Evolutionary conservation across 2,329 filamentous ascomycete genomes (phyloP).

Genomic region (Penicillium digitatum): DNA sequence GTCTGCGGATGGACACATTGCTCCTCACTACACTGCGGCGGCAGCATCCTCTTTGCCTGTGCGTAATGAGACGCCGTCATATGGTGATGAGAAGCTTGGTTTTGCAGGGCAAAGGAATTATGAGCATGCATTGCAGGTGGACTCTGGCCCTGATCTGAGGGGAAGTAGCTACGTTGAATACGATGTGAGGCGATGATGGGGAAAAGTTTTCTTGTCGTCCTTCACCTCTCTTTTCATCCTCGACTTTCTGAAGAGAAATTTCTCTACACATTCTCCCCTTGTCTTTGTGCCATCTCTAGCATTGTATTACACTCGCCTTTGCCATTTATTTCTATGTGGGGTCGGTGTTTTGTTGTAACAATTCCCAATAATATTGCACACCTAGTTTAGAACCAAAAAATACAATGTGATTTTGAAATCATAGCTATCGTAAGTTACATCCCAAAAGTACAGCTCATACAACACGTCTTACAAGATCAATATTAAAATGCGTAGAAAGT

Average conservation of each 20-base stretch:
- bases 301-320: not conserved
- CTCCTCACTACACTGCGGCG: constrained; percentile 26
- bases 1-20: constrained; percentile 14
- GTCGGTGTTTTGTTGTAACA: not conserved
- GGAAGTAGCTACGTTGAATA: constrained; percentile 41
- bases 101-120: constrained; percentile 41
- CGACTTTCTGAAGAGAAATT: not conserved
- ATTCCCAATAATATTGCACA: not conserved
- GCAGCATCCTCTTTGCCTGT: constrained; percentile 9
- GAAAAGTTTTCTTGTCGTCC: not conserved
- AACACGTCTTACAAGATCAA: not conserved
- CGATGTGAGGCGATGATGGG: constrained; percentile 28
- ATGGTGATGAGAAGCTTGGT: constrained; percentile 43
- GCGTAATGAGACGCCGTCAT: constrained; percentile 11
- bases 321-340: not conserved
- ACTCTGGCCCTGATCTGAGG: constrained; percentile 22
- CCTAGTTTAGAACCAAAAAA: not conserved
- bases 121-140: constrained; percentile 29
- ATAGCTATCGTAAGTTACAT: too few species aligned
- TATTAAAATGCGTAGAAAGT: not conserved
- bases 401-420: not conserved
- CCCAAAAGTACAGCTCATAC: not conserved
- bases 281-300: not conserved
- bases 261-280: constrained; percentile 1
- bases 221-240: not conserved